phyloP scores from a whole-genome alignment of 257 asterid genomes.

The Solanum peruvianum region DNA sequence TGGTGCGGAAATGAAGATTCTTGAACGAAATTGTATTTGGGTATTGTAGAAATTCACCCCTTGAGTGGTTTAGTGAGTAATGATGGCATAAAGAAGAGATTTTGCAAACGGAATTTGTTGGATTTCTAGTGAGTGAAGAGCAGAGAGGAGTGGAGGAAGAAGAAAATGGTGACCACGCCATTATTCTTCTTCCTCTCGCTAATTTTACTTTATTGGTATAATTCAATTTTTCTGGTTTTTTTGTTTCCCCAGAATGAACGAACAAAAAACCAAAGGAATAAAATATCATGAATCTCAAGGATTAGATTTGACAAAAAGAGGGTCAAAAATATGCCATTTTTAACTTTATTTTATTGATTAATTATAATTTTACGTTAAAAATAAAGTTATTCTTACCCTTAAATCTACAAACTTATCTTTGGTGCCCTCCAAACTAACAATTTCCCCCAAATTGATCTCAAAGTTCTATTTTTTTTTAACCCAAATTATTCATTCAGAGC shows the following conservation, averaged over 20 bases:
- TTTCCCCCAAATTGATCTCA: no score
- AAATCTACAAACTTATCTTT: no score
- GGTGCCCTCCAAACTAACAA: no score
- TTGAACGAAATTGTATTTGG: background rate
- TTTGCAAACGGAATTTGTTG: background rate
- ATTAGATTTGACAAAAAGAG: background rate
- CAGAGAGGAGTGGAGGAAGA: constrained; percentile 4
- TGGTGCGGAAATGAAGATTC: background rate
- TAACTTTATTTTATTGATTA: no score
- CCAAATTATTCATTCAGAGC: no score
- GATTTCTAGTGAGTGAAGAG: constrained; percentile 11
- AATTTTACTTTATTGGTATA: background rate
- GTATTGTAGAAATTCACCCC: background rate
- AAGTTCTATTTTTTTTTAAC: no score
- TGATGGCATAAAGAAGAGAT: constrained; percentile 6
- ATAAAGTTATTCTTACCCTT: no score
- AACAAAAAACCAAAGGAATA: background rate
- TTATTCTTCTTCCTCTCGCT: background rate
- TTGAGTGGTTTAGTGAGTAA: background rate
- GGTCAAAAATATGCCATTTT: no score
- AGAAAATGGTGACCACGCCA: constrained; percentile 24
- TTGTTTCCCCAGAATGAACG: background rate
- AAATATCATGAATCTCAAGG: background rate
- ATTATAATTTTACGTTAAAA: no score
- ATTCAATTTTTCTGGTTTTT: background rate